Base-by-base conservation (phyloP, 176 grass and related monocot species). In the Neostapfia colusana region DNA sequence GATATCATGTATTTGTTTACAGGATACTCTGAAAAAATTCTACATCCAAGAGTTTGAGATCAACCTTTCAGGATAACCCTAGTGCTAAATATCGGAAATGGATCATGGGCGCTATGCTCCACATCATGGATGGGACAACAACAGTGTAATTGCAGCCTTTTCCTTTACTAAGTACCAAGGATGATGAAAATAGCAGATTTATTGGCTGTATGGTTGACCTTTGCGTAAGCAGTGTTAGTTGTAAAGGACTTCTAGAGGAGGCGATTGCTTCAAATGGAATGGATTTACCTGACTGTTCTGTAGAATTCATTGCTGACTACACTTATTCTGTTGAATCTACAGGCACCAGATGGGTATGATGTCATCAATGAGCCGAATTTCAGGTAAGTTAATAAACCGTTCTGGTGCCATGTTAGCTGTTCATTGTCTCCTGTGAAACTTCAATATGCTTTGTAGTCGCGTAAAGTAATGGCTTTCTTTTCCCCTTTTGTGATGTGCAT, bases 271-370 rank as follows among this genome's bases (percentile, higher is more conserved):
- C 92, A 90, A 90, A 81, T 92, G 96, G 91, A 96, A 77, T 87
- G 87, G 89, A 88, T 96, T 89, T 85, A 86, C 84, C 56, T 95
- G 71, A 74, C 89, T 79, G 88, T 88, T 99, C 84, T 83, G 80
- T 95, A 86, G 83, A 74, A 77, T 84, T 85, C 81, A 69, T 86
- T 90, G 87, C 96, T 99, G 89, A 99, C 92, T 89, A 89, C 38
- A 75, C 85, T 92, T 93, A 97, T 93, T 95, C 96, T 95, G 89
- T 99, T 99, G 85, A 99, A 99, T 95, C 92, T 95, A 99, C 96
- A 99, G 96, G 96, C 92, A 88, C 83, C 82, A 3, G 92, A 95
- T 90, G 87, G 91, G 65, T 99, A 99, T 83, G 86, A 68, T 70
- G 51, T 79, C 56, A 83, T 80, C 70, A 89, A 73, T 80, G 85